phyloP scores from a whole-genome alignment of 2,329 filamentous ascomycete species.

The Aureobasidium musti region DNA sequence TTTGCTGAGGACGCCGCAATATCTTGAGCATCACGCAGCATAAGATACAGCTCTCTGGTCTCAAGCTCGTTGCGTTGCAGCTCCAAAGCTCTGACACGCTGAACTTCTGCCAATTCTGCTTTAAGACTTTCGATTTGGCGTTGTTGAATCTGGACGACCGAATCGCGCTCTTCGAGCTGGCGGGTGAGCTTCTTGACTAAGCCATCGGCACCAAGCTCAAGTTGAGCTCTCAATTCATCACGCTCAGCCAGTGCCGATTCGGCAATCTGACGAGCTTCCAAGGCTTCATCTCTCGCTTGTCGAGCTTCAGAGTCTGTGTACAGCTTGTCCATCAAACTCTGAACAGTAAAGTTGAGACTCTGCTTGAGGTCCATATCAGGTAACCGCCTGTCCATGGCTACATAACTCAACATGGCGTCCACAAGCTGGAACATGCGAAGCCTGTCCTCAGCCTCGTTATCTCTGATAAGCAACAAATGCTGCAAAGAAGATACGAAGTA shows the following conservation, averaged over 20 bases:
- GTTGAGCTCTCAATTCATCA: conserved; percentile 86
- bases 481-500: conserved; percentile 96
- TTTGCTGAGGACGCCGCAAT: conserved; percentile 87
- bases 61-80: conserved; percentile 93
- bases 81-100: conserved; percentile 83
- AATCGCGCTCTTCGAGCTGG: conserved; percentile 88
- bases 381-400: conserved; percentile 93
- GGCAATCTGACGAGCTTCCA: conserved; percentile 87
- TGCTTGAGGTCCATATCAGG: conserved; percentile 98
- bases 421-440: conserved; percentile 96
- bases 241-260: conserved; percentile 95
- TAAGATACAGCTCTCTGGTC: conserved; percentile 93
- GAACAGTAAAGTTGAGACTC: conserved; percentile 95
- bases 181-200: conserved; percentile 89
- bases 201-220: conserved; percentile 90
- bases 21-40: conserved; percentile 96
- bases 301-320: conserved; percentile 95
- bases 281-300: conserved; percentile 85
- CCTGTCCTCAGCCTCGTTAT: conserved; percentile 89
- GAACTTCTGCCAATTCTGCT: conserved; percentile 82
- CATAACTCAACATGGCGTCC: conserved; percentile 98
- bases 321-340: conserved; percentile 89
- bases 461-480: conserved; percentile 87
- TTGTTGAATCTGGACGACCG: conserved; percentile 84
- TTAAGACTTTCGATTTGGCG: conserved; percentile 87